Percentiles rank a stretch among this genome's conserved stretches.
Evolutionary conservation across 163 green algal species (phyloP).

Genomic region (Prototheca cutis): DNA sequence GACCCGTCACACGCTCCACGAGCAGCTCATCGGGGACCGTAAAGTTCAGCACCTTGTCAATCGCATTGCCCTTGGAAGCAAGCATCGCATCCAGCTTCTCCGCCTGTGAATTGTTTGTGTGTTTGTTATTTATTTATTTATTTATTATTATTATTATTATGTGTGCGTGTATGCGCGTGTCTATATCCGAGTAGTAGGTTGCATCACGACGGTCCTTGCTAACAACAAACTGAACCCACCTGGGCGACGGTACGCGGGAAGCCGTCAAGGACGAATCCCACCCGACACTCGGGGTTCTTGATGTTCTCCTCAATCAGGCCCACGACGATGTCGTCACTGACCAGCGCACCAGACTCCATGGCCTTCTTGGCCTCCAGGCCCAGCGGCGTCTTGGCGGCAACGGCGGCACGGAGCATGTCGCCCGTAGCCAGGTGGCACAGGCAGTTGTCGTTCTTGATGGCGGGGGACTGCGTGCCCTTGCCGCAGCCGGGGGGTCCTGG

Average conservation of each 20-base stretch:
- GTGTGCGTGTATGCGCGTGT: no score
- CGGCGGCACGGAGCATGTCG: conserved; percentile 93
- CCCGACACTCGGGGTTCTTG: conserved; percentile 69
- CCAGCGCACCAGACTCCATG: conserved; percentile 88
- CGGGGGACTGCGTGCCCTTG: conserved; percentile 93
- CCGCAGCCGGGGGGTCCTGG: conserved; percentile 84
- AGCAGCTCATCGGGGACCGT: conserved; percentile 73
- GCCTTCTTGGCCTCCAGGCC: conserved; percentile 85
- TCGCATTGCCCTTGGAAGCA: conserved; percentile 40
- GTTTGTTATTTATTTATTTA: no score
- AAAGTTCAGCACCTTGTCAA: conserved; percentile 96
- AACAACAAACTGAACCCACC: no score
- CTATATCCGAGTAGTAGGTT: no score
- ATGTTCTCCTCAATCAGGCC: conserved; percentile 94
- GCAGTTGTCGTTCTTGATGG: conserved; percentile 94
- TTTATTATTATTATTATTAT: no score
- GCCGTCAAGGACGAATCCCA: conserved; percentile 95
- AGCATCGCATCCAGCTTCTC: conserved; percentile 96
- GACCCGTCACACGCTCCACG: conserved; percentile 83
- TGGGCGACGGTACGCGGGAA: conserved; percentile 87
- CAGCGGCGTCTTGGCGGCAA: conserved; percentile 74
- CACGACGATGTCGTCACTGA: conserved; percentile 95
- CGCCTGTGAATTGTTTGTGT: conserved; percentile 44
- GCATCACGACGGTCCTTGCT: no score
- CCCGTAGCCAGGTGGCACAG: conserved; percentile 95